These are phyloP conservation scores for Xanthoconium separans DNA, from an alignment of 1,284 basidiomycete genomes.

Conservation along the genomic window DNA sequence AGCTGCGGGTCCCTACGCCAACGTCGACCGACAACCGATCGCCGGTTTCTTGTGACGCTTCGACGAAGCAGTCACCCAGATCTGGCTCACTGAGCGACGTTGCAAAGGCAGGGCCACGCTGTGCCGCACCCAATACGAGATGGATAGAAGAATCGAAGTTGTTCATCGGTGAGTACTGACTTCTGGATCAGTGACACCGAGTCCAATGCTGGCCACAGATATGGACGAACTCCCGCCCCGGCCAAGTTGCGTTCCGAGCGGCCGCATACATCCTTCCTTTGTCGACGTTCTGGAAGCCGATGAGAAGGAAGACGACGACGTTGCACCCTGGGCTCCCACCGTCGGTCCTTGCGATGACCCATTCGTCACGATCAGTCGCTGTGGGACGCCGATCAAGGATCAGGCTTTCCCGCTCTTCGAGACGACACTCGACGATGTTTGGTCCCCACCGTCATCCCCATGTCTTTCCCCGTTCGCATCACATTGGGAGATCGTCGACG, in stretches of 20 bases:
- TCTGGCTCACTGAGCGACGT: too few relatives aligned
- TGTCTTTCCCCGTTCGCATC: conserved; percentile 3
- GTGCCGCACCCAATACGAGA: too few relatives aligned
- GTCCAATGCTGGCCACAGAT: neutral
- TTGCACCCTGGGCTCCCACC: neutral
- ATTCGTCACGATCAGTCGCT: neutral
- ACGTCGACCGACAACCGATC: too few relatives aligned
- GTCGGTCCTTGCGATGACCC: neutral
- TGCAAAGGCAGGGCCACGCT: too few relatives aligned
- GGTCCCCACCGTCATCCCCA: neutral
- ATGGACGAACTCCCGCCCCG: neutral
- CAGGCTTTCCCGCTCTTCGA: neutral
- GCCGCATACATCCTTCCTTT: neutral
- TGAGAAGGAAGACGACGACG: neutral
- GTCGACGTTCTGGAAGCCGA: too few relatives aligned
- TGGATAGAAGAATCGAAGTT: neutral
- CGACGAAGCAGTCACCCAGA: too few relatives aligned
- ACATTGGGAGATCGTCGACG: conserved; percentile 2
- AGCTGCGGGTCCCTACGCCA: too few relatives aligned
- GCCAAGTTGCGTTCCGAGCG: conserved; percentile 7
- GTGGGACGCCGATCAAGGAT: neutral
- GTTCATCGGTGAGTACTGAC: neutral
- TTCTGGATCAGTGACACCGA: neutral
- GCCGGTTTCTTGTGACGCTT: too few relatives aligned
- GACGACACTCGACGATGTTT: neutral